Base-by-base conservation (phyloP, 106 monocot species). In the Acanthochlamys bracteata region DNA sequence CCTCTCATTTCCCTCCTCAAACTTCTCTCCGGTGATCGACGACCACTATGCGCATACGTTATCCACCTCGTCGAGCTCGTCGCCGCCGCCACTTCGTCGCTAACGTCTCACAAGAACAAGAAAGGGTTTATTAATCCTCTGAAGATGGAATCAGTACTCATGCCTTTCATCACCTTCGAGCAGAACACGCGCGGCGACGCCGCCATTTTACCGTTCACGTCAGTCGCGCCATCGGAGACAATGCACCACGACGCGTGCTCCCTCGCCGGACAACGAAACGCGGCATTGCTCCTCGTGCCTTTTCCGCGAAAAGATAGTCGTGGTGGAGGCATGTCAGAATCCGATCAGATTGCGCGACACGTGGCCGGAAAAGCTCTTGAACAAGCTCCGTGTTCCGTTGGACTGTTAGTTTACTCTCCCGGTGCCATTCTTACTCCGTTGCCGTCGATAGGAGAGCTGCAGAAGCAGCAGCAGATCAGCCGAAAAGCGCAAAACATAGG, bases 171-270 rank as follows among this genome's bases (percentile, higher is more conserved):
- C 22, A 26, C 69, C 42, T 74, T 41, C 39, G 82, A 82, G 74
- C 70, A 71, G 63, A 15, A 14, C 21, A 74, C 62, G 71, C 51
- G 41, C 49, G 77, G 77, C 16, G 7, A 15, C 14, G 60, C 67
- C 24, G 42, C 63, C 39, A 63, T 82, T 15, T 58, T 70, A 33
- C 82, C 82, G 0, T 82, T 71, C 70, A 82, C 82, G 0, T 20
- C 82, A 27, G 42, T 68, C 24, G 56, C 78, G 0, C 82, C 82
- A 0, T 25, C 42, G 20, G 66, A 74, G 49, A 25, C 71, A 27
- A 82, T 82, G 82, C 78, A 82, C 61, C 78, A 78, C 27, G 82
- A 82, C 63, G 41, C 78, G 16, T 78, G 78, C 74, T 55, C 74
- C 0, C 64, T 82, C 23, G 76, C 84, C 12, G 22, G 22, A 0